Evolutionary conservation across 495 filamentous ascomycete genomes (phyloP), one percentile per base, ranked within the genome.

Genomic region (Aspergillus egyptiacus): DNA sequence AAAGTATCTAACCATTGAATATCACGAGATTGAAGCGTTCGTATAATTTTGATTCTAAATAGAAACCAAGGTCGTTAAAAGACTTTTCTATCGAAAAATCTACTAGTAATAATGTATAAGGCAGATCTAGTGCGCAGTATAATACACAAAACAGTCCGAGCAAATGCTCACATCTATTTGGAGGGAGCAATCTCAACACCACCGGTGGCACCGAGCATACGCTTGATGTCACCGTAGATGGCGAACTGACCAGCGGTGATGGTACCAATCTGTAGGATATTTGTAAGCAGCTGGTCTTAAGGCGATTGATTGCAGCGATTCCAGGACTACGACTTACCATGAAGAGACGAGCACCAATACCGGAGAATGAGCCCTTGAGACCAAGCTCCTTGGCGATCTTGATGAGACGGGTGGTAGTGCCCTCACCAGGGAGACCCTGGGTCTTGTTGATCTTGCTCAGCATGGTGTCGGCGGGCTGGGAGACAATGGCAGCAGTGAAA

Each of bases 401-500:
- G 77, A 96, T 79, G 54, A 98, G 76, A 70, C 93, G 87, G 71
- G 73, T 78, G 56, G 82, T 85, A 63, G 90, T 98, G 66, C 91
- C 83, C 80, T 98, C 91, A 73, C 93, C 93, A 48, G 93, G 93
- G 37, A 83, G 75, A 70, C 93, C 93, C 74, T 87, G 89, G 72
- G 89, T 95, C 89, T 98, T 98, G 87, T 98, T 98, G 82, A 98
- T 98, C 83, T 97, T 97, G 77, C 79, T 85, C 60, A 98, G 83
- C 93, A 97, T 97, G 64, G 93, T 98, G 71, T 97, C 93, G 65
- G 93, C 93, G 60, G 93, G 91, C 76, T 98, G 93, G 36, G 93
- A 97, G 61, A 98, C 84, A 67, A 96, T 60, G 63, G 93, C 93
- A 56, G 93, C 93, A 54, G 93, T 91, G 76, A 98, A 91, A 87